Evolutionary conservation across 345 rosid genomes (phyloP), one percentile per base, ranked within the genome.

Genomic region (Euphorbia lathyris): DNA sequence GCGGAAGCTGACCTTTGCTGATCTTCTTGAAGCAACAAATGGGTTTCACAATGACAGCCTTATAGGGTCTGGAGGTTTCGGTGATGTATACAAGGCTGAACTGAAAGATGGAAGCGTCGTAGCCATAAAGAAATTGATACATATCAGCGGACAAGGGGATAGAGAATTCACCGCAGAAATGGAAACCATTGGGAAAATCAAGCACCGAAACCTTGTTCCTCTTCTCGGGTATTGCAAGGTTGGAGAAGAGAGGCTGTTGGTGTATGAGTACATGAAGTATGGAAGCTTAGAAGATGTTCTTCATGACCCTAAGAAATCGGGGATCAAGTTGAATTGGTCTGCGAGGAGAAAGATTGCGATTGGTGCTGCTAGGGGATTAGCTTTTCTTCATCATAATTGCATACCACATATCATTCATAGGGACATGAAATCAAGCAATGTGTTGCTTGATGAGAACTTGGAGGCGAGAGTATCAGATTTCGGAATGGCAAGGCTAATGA

Each of bases 391-490:
- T 77, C 99, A 89, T 68, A 87, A 72, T 71, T 95, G 99, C 85
- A 83, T 20, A 40, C 99, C 99, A 0, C 92, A 85, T 75, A 90
- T 95, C 69, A 95, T 95, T 76, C 99, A 95, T 80, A 65, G 99
- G 42, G 99, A 95, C 74, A 95, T 95, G 99, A 95, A 95, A 71
- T 95, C 99, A 0, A 95, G 99, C 83, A 95, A 92, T 66, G 99
- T 95, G 45, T 77, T 95, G 59, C 82, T 95, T 0, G 98, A 95
- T 16, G 94, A 90, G 67, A 85, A 92, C 76, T 77, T 88, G 68
- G 99, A 95, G 71, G 96, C 99, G 19, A 62, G 99, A 74, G 98
- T 92, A 13, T 95, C 99, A 0, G 99, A 95, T 86, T 95, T 95
- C 17, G 99, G 99, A 23, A 95, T 95, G 99, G 99, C 99, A 0